Evolutionary conservation across 2,329 filamentous ascomycete species (phyloP), one percentile per base, ranked within the genome.

Genomic region (Aspergillus eucalypticola): DNA sequence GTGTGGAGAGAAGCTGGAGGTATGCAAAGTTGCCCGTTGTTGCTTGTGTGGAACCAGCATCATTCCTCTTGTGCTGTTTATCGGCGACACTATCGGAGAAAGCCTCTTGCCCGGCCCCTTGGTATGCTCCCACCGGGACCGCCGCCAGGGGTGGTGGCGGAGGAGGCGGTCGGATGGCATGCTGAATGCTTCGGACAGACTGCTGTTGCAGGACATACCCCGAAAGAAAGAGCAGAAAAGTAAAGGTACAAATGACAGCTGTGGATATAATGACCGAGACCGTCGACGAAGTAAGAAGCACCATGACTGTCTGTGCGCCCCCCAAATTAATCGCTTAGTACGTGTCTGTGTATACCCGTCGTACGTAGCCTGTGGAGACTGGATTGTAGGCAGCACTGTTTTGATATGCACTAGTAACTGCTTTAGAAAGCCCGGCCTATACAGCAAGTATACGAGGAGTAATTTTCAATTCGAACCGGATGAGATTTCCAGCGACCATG

Each of bases 171-270:
- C 67, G 71, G 69, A 96, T 88, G 17, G 90, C 90, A 58, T 83
- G 81, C 69, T 94, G 90, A 32, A 97, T 83, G 67, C 89, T 88
- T 63, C 84, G 85, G 4, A 96, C 86, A 0, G 92, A 95, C 68
- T 91, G 87, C 76, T 97, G 93, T 71, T 97, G 93, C 56, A 96
- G 84, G 3, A 88, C 85, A 75, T 96, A 96, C 69, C 93, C 93
- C 54, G 90, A 92, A 32, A 96, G 82, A 75, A 97, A 97, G 25
- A 97, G 86, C 4, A 92, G 85, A 39, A 88, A 76, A 3, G 92
- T 96, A 76, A 91, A 96, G 25, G 90, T 74, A 64, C 91, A 79
- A 60, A 96, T 90, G 23, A 81, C 71, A 5, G 74, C 73, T 38
- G 77, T 73, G 23, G 79, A 80, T 60, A 81, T 59, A 35, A 78